Conservation (phyloP, 192 early-diverging fungal species). For the Umbelopsis ramanniana region DNA sequence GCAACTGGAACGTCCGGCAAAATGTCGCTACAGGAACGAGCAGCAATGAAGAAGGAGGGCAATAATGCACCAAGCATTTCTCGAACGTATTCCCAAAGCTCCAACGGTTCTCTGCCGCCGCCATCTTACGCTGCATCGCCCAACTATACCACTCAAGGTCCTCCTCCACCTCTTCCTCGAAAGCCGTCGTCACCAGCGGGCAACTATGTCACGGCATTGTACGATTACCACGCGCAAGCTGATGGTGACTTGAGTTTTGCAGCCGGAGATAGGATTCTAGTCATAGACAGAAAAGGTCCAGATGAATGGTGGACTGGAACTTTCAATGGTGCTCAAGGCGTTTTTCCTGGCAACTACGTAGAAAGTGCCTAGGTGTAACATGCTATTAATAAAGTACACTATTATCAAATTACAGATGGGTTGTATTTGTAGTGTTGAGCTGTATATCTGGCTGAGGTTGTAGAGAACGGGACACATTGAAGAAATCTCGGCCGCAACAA, state of each 20-base stretch:
- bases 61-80: conserved; percentile 2
- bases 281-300: conserved; percentile 59
- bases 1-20: conserved; percentile 6
- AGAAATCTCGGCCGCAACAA: too few species aligned
- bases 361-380: not conserved
- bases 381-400: not conserved
- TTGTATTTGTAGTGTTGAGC: too few species aligned
- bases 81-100: not conserved
- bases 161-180: conserved; percentile 42
- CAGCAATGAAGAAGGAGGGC: conserved; percentile 22
- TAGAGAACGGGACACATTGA: too few species aligned
- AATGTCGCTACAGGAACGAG: conserved; percentile 33
- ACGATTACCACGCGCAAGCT: conserved; percentile 78
- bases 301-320: conserved; percentile 88
- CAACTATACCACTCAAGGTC: conserved; percentile 23
- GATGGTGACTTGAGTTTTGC: conserved; percentile 73
- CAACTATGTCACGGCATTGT: conserved; percentile 69
- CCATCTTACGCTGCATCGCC: not conserved
- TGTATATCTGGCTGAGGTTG: too few species aligned
- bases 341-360: conserved; percentile 69
- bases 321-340: conserved; percentile 62
- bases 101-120: conserved; percentile 9
- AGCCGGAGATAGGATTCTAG: conserved; percentile 72
- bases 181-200: conserved; percentile 26
- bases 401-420: too few species aligned